A percentile compares a stretch with the other conserved stretches of the same genome.
Evolutionary conservation across 179 eudicot genomes (phyloP).

Genomic region (Silene noctiflora): DNA sequence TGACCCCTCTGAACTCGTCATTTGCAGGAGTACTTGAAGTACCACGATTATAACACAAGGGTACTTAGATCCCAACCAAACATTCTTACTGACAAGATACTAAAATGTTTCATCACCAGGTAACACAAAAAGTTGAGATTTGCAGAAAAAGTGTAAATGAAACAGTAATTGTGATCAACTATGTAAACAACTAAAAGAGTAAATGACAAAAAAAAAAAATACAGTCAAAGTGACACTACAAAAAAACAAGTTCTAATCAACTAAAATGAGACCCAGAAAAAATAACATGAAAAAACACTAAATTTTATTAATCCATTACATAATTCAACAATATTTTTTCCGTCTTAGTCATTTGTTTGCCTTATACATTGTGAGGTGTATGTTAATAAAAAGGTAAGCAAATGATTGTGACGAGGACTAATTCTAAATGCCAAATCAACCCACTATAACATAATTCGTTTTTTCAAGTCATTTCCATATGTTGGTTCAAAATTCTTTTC

Average conservation of each 20-base stretch:
- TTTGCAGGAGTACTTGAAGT: too few species aligned
- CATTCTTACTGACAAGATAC: conserved; percentile 1
- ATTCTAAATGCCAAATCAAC: neutral
- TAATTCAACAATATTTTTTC: neutral
- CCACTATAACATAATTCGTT: neutral
- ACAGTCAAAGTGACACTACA: too few species aligned
- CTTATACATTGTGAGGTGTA: too few species aligned
- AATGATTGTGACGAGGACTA: too few species aligned
- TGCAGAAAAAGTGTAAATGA: neutral
- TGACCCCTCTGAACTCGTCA: too few species aligned
- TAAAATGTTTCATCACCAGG: conserved; percentile 3
- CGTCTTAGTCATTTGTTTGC: too few species aligned
- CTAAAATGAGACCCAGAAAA: neutral
- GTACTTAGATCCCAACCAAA: conserved; percentile 24
- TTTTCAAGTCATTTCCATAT: too few species aligned
- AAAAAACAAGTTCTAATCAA: neutral
- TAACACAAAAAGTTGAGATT: conserved; percentile 16
- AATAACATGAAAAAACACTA: neutral
- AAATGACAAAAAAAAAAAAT: neutral
- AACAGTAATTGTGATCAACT: conserved; percentile 11
- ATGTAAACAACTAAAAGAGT: neutral
- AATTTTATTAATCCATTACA: conserved; percentile 15
- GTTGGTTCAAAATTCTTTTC: too few species aligned
- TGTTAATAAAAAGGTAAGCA: too few species aligned
- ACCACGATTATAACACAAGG: neutral